Percentiles rank a stretch among this genome's conserved stretches.
These are phyloP conservation scores for Cadophora luteo-olivacea DNA, from an alignment of 2,329 filamentous ascomycete genomes.

Conservation along the genomic window DNA sequence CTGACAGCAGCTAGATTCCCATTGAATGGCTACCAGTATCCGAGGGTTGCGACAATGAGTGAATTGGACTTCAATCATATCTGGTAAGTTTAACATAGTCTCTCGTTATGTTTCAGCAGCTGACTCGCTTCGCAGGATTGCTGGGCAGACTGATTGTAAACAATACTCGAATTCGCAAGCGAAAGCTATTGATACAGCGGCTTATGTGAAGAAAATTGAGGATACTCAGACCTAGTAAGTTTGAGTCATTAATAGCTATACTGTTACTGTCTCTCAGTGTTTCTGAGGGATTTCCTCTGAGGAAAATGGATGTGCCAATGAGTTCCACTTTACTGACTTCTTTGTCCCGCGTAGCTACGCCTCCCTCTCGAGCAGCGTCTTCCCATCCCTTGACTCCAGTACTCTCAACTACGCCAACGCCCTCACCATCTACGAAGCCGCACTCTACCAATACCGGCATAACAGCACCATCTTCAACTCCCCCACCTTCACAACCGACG, in stretches of 20 bases:
- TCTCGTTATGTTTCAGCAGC: background rate
- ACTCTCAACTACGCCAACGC: constrained; percentile 50
- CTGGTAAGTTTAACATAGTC: constrained; percentile 47
- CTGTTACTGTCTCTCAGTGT: background rate
- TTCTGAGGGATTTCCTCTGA: background rate
- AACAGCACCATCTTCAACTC: constrained; percentile 50
- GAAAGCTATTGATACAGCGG: constrained; percentile 18
- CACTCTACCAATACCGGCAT: constrained; percentile 60
- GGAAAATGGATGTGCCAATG: no score
- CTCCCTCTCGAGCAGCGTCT: constrained; percentile 34
- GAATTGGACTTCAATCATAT: constrained; percentile 52
- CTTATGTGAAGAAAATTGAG: constrained; percentile 21
- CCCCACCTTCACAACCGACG: constrained; percentile 49
- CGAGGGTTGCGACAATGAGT: constrained; percentile 65
- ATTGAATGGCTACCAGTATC: constrained; percentile 80
- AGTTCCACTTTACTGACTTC: no score
- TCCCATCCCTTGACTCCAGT: constrained; percentile 26
- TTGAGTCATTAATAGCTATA: background rate
- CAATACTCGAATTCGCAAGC: constrained; percentile 32
- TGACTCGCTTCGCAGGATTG: constrained; percentile 31
- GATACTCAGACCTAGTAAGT: constrained; percentile 27
- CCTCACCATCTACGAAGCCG: constrained; percentile 65
- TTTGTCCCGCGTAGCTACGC: no score
- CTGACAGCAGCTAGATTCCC: constrained; percentile 55
- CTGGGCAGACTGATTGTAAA: constrained; percentile 37